Conservation (phyloP, 495 filamentous ascomycete species). For the Trichoderma reesei region DNA sequence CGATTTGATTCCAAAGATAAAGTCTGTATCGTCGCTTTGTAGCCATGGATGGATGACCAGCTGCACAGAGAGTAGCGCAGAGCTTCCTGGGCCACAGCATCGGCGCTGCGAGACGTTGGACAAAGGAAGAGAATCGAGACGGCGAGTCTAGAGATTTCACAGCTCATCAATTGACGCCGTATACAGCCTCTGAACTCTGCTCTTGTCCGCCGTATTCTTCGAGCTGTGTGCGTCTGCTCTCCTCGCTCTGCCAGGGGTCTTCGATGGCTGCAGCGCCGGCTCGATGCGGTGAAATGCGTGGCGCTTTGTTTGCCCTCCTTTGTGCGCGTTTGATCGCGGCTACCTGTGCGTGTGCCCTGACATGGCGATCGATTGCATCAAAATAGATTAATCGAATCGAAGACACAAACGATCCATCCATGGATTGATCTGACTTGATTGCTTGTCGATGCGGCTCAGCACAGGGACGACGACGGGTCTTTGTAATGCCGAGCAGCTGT, state of each 20-base stretch:
- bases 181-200: too few species aligned
- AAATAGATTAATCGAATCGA: neutral
- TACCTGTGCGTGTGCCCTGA: too few species aligned
- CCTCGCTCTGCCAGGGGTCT: neutral
- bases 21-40: neutral
- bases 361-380: too few species aligned
- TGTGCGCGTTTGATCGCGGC: neutral
- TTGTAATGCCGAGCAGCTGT: neutral
- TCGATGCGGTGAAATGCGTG: neutral
- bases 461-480: neutral
- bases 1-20: too few species aligned
- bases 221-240: too few species aligned
- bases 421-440: neutral
- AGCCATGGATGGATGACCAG: neutral
- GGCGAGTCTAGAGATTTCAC: neutral
- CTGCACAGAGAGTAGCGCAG: neutral
- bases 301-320: neutral
- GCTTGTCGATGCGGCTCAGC: neutral
- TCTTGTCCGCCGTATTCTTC: too few species aligned
- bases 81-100: neutral
- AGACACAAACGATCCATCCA: too few species aligned
- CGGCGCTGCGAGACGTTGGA: slow-evolving; percentile 2
- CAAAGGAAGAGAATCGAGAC: neutral
- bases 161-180: too few species aligned
- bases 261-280: neutral